Base-by-base conservation (phyloP, 1,139 yeast species). In the Yamadazyma mexicana region DNA sequence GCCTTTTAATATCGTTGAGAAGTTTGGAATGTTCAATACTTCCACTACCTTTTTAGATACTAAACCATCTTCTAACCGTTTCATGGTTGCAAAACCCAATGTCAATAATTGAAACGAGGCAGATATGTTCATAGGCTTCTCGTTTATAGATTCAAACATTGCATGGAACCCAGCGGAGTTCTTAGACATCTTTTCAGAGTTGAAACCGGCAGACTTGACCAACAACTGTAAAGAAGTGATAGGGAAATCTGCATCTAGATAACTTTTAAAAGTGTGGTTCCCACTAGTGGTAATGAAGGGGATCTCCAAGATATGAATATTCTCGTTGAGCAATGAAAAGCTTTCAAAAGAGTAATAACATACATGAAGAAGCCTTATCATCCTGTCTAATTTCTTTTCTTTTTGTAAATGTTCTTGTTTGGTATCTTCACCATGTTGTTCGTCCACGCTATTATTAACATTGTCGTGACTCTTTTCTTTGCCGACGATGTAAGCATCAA, bases 131-230 rank as follows among this genome's bases (percentile, higher is more conserved):
- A 78, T 57, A 1, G 89, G 89, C 12, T 57, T 58, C 46, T 83
- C 88, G 2, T 59, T 37, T 5, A 47, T 55, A 9, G 74, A 66
- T 27, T 69, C 65, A 51, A 78, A 83, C 14, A 73, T 53, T 3
- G 81, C 66, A 41, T 81, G 83, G 54, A 70, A 83, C 0, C 89
- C 91, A 1, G 88, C 80, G 9, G 75, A 63, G 31, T 58, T 59
- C 10, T 58, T 49, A 17, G 56, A 48, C 20, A 76, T 44, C 40
- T 66, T 61, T 14, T 62, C 54, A 16, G 64, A 47, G 46, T 66
- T 67, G 30, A 69, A 49, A 2, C 68, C 61, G 6, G 53, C 52
- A 2, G 65, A 68, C 46, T 63, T 70, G 39, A 59, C 58, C 16
- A 46, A 47, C 33, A 58, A 46, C 28, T 58, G 66, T 33, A 63